These are phyloP conservation scores for Fomitopsis serialis DNA, from an alignment of 768 basidiomycete species.

Conservation along the genomic window DNA sequence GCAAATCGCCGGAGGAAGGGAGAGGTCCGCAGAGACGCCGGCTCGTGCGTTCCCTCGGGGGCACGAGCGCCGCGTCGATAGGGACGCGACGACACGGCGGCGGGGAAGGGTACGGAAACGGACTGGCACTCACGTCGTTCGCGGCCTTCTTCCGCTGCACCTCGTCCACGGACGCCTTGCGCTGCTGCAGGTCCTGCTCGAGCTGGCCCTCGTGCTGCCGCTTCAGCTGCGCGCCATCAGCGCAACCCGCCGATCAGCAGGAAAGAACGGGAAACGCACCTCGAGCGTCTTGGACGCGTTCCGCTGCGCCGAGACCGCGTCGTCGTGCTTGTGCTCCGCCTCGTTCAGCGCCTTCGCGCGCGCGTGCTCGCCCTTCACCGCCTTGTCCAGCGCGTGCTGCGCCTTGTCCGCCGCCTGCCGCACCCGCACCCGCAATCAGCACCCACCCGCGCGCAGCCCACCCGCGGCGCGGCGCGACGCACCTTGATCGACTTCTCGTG, in stretches of 20 bases:
- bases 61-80: no score
- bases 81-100: no score
- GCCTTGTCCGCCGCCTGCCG: constrained; percentile 41
- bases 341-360: constrained; percentile 45
- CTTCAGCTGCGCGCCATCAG: constrained; percentile 16
- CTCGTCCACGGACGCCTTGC: constrained; percentile 19
- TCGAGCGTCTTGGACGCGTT: constrained; percentile 39
- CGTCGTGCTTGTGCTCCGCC: constrained; percentile 47
- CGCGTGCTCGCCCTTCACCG: constrained; percentile 46
- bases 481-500: constrained; percentile 51
- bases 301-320: constrained; percentile 36
- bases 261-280: constrained; percentile 23
- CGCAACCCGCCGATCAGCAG: background rate
- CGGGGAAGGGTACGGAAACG: no score
- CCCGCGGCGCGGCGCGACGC: background rate
- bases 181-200: constrained; percentile 20
- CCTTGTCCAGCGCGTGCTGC: constrained; percentile 40
- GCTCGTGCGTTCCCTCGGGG: no score
- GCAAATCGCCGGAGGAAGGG: no score
- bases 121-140: constrained; percentile 20
- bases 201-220: constrained; percentile 20
- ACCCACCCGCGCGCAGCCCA: background rate
- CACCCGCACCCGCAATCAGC: no score
- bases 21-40: no score
- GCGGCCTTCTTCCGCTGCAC: constrained; percentile 22